These are phyloP conservation scores for Pneumocystis murina DNA, from an alignment of 1,139 yeast genomes.

Conservation along the genomic window DNA sequence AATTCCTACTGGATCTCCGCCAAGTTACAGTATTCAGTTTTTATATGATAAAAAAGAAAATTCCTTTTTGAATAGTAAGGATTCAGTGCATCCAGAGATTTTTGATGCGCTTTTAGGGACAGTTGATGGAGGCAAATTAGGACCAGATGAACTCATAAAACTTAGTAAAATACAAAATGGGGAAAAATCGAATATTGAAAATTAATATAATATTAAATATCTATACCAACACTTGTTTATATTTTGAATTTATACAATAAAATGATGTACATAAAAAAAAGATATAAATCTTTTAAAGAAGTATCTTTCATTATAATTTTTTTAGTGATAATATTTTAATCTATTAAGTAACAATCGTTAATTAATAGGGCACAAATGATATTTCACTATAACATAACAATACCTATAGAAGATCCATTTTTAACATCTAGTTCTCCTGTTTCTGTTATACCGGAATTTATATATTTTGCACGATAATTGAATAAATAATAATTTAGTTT, in stretches of 20 bases:
- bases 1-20: constrained; percentile 1
- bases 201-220: neutral
- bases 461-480: constrained; percentile 50
- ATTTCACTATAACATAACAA: neutral
- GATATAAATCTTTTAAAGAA: neutral
- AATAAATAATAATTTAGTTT: constrained; percentile 76
- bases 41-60: neutral
- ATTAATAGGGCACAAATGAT: neutral
- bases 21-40: neutral
- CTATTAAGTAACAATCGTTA: neutral
- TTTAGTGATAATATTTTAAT: neutral
- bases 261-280: neutral
- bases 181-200: neutral
- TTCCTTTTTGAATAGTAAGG: neutral
- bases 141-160: neutral
- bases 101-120: constrained; percentile 8
- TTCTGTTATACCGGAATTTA: neutral
- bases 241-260: neutral
- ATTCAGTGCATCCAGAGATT: constrained; percentile 2
- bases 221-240: neutral
- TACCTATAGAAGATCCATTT: neutral
- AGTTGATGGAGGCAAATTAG: constrained; percentile 9
- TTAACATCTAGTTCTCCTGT: neutral
- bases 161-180: neutral
- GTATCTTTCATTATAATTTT: neutral